Conservation (phyloP, 345 rosid species). For the Camelina neglecta region DNA sequence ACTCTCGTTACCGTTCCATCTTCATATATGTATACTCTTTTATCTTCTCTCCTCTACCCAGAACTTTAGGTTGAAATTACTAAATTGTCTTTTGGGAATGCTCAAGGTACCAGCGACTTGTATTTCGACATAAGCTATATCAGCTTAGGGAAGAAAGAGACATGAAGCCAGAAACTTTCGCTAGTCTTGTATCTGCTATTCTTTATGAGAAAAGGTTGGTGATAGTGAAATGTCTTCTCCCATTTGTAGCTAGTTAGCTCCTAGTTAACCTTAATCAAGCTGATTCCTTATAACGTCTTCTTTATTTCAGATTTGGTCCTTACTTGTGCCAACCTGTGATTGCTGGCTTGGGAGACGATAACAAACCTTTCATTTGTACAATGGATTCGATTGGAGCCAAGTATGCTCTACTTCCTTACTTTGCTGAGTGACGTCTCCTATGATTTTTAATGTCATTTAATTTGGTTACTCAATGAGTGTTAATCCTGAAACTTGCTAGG, state of each 20-base stretch:
- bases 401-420: slow-evolving; percentile 53
- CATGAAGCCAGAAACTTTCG: slow-evolving; percentile 97
- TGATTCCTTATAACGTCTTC: slow-evolving; percentile 3
- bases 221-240: neutral
- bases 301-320: slow-evolving; percentile 77
- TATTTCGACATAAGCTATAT: slow-evolving; percentile 85
- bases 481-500: slow-evolving; percentile 3
- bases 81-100: slow-evolving; percentile 26
- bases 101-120: slow-evolving; percentile 86
- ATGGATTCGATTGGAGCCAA: slow-evolving; percentile 98
- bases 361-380: slow-evolving; percentile 96
- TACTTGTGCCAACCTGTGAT: slow-evolving; percentile 97
- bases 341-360: slow-evolving; percentile 93
- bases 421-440: neutral
- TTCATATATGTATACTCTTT: neutral
- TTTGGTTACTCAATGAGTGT: slow-evolving; percentile 7
- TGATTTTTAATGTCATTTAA: neutral
- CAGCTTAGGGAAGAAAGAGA: slow-evolving; percentile 94
- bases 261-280: neutral
- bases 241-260: neutral
- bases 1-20: neutral
- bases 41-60: neutral
- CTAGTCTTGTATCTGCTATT: slow-evolving; percentile 88
- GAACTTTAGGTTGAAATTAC: neutral
- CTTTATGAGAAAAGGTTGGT: slow-evolving; percentile 92